Evolutionary conservation across 108 stramenopile genomes (phyloP).

Genomic region (Nannochloropsis gaditana): DNA sequence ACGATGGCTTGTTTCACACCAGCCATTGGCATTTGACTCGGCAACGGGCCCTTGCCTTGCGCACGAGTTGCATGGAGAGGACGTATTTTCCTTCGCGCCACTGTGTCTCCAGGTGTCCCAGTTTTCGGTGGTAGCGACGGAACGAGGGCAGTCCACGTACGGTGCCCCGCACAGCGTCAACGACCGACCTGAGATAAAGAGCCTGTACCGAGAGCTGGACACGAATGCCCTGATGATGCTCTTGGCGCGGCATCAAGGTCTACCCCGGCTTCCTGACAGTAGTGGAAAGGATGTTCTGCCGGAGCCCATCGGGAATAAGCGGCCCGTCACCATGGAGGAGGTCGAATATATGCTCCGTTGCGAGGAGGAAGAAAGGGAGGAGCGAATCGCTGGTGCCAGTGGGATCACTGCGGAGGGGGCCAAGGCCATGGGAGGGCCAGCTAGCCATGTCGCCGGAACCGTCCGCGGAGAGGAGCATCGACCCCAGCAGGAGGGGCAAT

Average conservation of each 20-base stretch:
- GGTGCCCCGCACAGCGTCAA: not conserved
- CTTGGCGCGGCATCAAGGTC: not conserved
- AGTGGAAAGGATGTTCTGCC: not conserved
- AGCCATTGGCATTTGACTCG: not conserved
- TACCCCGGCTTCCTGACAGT: constrained; percentile 9
- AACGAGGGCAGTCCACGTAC: not conserved
- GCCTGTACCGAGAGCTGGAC: not conserved
- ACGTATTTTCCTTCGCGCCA: not conserved
- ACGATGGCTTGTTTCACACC: not conserved
- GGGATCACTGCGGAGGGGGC: not conserved
- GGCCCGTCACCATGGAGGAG: not conserved
- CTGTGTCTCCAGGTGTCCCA: not conserved
- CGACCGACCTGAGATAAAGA: not conserved
- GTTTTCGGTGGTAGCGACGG: not conserved
- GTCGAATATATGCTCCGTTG: not conserved
- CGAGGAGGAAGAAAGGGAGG: not conserved
- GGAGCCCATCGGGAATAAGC: not conserved
- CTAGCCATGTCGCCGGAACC: no score
- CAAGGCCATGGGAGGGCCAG: no score
- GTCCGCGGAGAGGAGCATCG: no score
- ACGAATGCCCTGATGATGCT: not conserved
- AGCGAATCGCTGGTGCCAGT: not conserved
- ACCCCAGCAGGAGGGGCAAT: no score
- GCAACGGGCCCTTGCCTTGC: not conserved
- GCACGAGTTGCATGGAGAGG: not conserved